phyloP scores from a whole-genome alignment of 805 yeast genomes.

The Wickerhamiella brachini region DNA sequence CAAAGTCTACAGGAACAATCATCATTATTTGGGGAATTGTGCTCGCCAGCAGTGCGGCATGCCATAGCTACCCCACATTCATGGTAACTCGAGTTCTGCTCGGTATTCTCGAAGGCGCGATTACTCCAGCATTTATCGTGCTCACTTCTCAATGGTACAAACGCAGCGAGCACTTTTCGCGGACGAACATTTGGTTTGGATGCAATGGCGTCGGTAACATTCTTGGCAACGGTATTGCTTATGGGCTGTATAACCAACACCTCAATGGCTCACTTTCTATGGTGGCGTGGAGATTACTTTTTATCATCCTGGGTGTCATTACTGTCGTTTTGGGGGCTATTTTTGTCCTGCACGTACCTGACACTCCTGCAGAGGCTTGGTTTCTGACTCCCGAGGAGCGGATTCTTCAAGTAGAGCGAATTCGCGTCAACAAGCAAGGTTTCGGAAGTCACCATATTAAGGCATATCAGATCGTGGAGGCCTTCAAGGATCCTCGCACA shows the following conservation, averaged over 20 bases:
- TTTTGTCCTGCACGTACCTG: constrained; percentile 31
- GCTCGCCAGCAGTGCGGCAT: constrained; percentile 32
- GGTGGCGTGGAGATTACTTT: constrained; percentile 41
- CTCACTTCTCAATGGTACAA: constrained; percentile 48
- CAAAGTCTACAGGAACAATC: constrained; percentile 33
- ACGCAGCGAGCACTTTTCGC: constrained; percentile 31
- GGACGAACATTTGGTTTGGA: constrained; percentile 32
- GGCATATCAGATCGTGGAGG: constrained; percentile 38
- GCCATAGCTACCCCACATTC: constrained; percentile 32
- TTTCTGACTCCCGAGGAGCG: constrained; percentile 34
- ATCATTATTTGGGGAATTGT: constrained; percentile 37
- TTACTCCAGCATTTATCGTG: constrained; percentile 44
- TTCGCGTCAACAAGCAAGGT: constrained; percentile 41
- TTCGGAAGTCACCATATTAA: constrained; percentile 41
- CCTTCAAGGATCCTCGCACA: constrained; percentile 34
- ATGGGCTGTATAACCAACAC: constrained; percentile 26
- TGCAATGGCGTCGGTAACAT: constrained; percentile 32
- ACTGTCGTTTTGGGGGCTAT: constrained; percentile 29
- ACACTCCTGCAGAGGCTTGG: constrained; percentile 37
- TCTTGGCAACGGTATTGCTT: constrained; percentile 35
- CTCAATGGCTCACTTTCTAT: constrained; percentile 9
- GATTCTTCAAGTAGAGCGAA: constrained; percentile 35
- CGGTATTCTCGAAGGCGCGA: constrained; percentile 38
- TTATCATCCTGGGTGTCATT: constrained; percentile 42
- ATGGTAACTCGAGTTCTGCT: constrained; percentile 34